Conservation (phyloP, 139 green algal species). For the Zygnema cylindricum region DNA sequence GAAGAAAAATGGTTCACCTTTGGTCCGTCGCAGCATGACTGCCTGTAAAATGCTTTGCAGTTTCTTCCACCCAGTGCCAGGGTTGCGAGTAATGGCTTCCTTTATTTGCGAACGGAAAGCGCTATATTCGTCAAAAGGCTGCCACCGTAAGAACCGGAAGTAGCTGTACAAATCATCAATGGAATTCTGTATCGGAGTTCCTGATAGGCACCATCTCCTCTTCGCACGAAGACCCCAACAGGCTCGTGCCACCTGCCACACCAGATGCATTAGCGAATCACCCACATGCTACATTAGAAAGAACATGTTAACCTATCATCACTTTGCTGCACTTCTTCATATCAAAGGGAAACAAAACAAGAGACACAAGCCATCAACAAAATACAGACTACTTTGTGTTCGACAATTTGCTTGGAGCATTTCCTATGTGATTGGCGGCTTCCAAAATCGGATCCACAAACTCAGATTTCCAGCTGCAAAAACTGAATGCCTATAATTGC, state of each 20-base stretch:
- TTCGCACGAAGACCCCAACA: slow-evolving; percentile 51
- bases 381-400: too few relatives aligned
- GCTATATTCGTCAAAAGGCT: slow-evolving; percentile 54
- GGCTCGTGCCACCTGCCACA: slow-evolving; percentile 54
- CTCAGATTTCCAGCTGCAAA: too few relatives aligned
- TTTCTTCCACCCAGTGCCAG: slow-evolving; percentile 23
- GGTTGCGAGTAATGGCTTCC: slow-evolving; percentile 56
- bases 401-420: too few relatives aligned
- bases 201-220: slow-evolving; percentile 84
- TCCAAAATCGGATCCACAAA: too few relatives aligned
- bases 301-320: too few relatives aligned
- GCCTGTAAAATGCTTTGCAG: slow-evolving; percentile 48
- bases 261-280: too few relatives aligned
- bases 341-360: too few relatives aligned
- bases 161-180: slow-evolving; percentile 90
- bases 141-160: slow-evolving; percentile 79
- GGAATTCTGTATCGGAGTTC: slow-evolving; percentile 92
- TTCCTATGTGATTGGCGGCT: too few relatives aligned
- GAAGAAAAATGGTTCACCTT: slow-evolving; percentile 9
- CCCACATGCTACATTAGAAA: too few relatives aligned
- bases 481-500: too few relatives aligned
- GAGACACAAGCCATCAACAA: too few relatives aligned
- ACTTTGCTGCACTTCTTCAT: too few relatives aligned
- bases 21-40: slow-evolving; percentile 59
- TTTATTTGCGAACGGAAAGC: slow-evolving; percentile 47